phyloP scores from a whole-genome alignment of 768 basidiomycete genomes.

The Trametes cinnabarina region DNA sequence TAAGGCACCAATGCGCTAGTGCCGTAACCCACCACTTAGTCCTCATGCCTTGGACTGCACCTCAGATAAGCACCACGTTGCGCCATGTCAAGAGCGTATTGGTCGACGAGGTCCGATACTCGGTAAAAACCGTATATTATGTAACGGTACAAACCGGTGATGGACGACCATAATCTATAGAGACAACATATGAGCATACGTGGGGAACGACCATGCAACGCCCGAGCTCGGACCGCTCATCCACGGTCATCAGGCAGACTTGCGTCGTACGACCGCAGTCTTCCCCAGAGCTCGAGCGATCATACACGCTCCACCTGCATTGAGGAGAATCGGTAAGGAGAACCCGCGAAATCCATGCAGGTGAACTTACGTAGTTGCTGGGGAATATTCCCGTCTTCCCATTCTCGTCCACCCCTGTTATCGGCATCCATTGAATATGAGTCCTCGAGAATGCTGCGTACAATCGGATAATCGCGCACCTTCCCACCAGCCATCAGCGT shows the following conservation, averaged over 20 bases:
- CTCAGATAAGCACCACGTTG: neutral
- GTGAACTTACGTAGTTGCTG: conserved; percentile 72
- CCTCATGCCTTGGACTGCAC: neutral
- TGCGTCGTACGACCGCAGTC: neutral
- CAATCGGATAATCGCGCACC: conserved; percentile 40
- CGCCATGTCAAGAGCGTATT: too few relatives aligned
- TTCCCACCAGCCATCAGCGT: conserved; percentile 87
- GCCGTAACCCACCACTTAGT: too few relatives aligned
- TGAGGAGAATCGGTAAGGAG: conserved; percentile 11
- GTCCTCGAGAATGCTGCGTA: neutral
- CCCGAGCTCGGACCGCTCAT: too few relatives aligned
- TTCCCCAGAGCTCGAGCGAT: neutral
- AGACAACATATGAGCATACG: too few relatives aligned
- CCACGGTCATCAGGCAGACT: too few relatives aligned
- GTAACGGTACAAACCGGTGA: conserved; percentile 3
- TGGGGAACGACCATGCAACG: too few relatives aligned
- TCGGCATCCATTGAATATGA: conserved; percentile 22
- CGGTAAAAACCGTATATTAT: conserved; percentile 16
- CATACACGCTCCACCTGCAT: conserved; percentile 47
- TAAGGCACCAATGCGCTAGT: too few relatives aligned
- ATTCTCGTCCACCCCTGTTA: conserved; percentile 53
- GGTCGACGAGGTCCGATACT: neutral
- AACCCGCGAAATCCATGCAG: neutral
- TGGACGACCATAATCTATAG: neutral
- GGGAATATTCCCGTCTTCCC: conserved; percentile 82